Evolutionary conservation across 768 basidiomycete genomes (phyloP), one percentile per base, ranked within the genome.

Genomic region (Collybiopsis luxurians): DNA sequence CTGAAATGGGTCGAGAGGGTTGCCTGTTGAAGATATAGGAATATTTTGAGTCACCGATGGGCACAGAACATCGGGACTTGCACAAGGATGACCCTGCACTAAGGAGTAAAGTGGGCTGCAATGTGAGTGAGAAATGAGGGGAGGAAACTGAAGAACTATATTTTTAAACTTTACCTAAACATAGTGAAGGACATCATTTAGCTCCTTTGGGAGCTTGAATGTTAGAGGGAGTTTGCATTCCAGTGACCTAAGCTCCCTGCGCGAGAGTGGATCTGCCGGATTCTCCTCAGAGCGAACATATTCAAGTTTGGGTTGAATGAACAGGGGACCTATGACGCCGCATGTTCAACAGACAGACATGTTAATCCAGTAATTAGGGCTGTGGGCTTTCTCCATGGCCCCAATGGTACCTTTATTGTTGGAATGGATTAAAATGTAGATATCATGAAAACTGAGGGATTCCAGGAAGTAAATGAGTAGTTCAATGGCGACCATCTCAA

Each of bases 351-450:
- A 49, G 15, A 69, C 57, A 5, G 49, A 63, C 4, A 46, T 11
- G 26, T 69, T 68, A 0, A 63, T 57, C 36, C 62, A 45, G 9
- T 43, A 42, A 27, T 66, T 67, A 1, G 59, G 31, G 2, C 63
- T 58, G 0, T 59, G 43, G 3, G 66, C 64, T 43, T 64, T 60
- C 11, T 56, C n/a, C 1, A 67, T 56, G 2, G 69, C 67, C 0
- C 69, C 67, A 10, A 78, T 68, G 1, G 72, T 66, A 0, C 71
- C 75, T 21, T 63, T 55, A 48, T 79, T 76, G 53, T 78, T 70
- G 0, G 66, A 71, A 10, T 56, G 61, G 1, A 78, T 57, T 0
- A 63, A 17, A 0, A 77, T 7, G n/a, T 75, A 64, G 2, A 30
- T 57, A 28, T 70, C 48, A 0, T 28, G 10, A 21, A 64, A 55